Percentiles rank a stretch among this genome's conserved stretches.
Evolutionary conservation across 768 basidiomycete genomes (phyloP).

Genomic region (Trametopsis cervina): DNA sequence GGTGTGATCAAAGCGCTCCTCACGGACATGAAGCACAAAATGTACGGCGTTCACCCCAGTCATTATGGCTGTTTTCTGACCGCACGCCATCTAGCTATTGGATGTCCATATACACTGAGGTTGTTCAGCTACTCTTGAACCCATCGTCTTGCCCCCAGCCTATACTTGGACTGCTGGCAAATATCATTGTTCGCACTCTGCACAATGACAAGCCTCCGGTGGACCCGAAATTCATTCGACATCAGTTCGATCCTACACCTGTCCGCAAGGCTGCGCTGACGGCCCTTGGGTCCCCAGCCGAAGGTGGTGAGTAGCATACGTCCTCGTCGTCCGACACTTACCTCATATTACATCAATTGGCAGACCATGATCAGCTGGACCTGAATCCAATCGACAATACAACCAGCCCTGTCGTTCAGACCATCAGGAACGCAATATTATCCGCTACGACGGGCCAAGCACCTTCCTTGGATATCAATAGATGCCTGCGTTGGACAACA

Average conservation of each 20-base stretch:
- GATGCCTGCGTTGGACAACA: conserved; percentile 51
- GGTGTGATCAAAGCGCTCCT: conserved; percentile 62
- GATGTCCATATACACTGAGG: neutral
- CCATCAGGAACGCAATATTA: conserved; percentile 49
- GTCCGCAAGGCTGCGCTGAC: conserved; percentile 34
- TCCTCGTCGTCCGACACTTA: too few relatives aligned
- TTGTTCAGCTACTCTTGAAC: neutral
- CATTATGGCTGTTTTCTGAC: neutral
- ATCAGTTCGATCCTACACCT: conserved; percentile 20
- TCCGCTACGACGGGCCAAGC: conserved; percentile 56
- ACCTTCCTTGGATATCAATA: conserved; percentile 57
- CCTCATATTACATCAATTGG: too few relatives aligned
- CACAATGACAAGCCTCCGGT: conserved; percentile 33
- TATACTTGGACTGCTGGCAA: conserved; percentile 58
- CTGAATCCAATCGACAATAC: neutral
- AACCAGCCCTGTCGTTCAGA: conserved; percentile 41
- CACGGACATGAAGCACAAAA: conserved; percentile 48
- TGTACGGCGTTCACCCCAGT: conserved; percentile 31
- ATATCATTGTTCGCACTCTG: conserved; percentile 40
- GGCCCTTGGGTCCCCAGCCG: conserved; percentile 25
- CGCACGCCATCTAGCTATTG: neutral
- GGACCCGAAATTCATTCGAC: conserved; percentile 11
- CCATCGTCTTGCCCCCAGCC: conserved; percentile 22
- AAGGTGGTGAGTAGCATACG: too few relatives aligned
- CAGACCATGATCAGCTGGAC: too few relatives aligned